phyloP scores from a whole-genome alignment of 2,329 filamentous ascomycete genomes.

The Endocalyx cinctus region DNA sequence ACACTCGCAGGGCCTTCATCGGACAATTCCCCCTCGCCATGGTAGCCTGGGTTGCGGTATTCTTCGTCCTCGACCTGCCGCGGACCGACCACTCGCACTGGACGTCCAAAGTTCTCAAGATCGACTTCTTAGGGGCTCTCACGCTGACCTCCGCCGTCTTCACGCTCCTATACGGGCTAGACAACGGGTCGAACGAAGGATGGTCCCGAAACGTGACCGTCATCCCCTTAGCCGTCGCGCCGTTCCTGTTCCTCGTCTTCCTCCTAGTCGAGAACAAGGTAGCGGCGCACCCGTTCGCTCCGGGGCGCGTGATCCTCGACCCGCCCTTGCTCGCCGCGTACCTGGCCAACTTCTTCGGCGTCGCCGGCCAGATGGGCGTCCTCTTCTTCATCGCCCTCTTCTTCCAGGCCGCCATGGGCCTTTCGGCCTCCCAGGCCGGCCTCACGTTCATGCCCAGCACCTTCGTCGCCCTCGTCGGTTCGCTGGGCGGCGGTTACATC shows the following conservation, averaged over 20 bases:
- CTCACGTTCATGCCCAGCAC: conserved; percentile 64
- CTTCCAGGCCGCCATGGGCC: conserved; percentile 67
- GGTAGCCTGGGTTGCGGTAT: conserved; percentile 60
- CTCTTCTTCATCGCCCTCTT: conserved; percentile 75
- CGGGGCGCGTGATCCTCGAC: conserved; percentile 68
- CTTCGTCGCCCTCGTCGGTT: conserved; percentile 56
- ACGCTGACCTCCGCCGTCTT: conserved; percentile 62
- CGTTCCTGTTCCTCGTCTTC: conserved; percentile 61
- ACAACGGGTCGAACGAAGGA: conserved; percentile 67
- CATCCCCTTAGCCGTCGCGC: conserved; percentile 49
- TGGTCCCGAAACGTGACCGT: conserved; percentile 60
- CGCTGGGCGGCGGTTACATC: conserved; percentile 58
- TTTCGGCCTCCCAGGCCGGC: conserved; percentile 60
- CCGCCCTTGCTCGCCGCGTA: conserved; percentile 63
- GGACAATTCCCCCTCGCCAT: conserved; percentile 65
- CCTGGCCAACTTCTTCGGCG: conserved; percentile 67
- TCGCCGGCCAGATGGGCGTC: conserved; percentile 51
- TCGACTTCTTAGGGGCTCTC: conserved; percentile 70
- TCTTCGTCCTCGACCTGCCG: conserved; percentile 58
- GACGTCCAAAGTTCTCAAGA: conserved; percentile 58
- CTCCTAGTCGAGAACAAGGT: conserved; percentile 63
- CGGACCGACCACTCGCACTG: conserved; percentile 54
- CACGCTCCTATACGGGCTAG: conserved; percentile 63
- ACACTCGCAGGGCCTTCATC: conserved; percentile 68
- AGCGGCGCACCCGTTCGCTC: conserved; percentile 68